phyloP scores from a whole-genome alignment of 1,139 yeast species.

The Eremothecium gossypii region DNA sequence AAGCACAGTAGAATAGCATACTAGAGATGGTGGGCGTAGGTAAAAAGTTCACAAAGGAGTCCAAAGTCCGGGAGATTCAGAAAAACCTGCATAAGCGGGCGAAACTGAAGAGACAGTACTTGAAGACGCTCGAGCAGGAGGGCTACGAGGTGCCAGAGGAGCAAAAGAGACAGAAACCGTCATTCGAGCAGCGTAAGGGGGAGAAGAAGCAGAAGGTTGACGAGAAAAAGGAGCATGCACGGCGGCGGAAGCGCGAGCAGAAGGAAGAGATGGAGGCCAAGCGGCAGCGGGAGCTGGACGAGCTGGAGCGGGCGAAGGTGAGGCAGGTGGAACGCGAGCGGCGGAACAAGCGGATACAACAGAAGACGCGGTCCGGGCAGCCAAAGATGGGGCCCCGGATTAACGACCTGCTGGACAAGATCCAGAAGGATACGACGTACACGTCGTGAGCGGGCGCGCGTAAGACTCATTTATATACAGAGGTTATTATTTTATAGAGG shows the following conservation, averaged over 20 bases:
- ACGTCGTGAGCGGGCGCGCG: constrained; percentile 14
- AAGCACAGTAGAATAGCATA: neutral
- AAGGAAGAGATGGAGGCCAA: constrained; percentile 32
- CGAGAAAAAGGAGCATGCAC: constrained; percentile 39
- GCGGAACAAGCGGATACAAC: constrained; percentile 43
- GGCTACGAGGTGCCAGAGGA: constrained; percentile 42
- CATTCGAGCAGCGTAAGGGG: constrained; percentile 17
- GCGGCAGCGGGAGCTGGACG: constrained; percentile 28
- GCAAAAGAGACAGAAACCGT: constrained; percentile 15
- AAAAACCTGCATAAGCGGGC: constrained; percentile 73
- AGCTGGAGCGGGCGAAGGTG: constrained; percentile 24
- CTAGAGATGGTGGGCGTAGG: constrained; percentile 12
- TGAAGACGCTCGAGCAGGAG: constrained; percentile 69
- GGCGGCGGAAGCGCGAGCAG: constrained; percentile 34
- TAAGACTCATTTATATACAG: neutral
- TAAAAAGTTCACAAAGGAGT: constrained; percentile 27
- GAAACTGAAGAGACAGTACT: constrained; percentile 72
- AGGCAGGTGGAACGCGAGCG: constrained; percentile 34
- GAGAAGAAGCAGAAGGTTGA: constrained; percentile 20
- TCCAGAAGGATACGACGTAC: constrained; percentile 41
- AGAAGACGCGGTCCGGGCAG: constrained; percentile 69
- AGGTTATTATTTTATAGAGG: neutral
- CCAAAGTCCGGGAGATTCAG: constrained; percentile 48
- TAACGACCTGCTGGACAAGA: constrained; percentile 66
- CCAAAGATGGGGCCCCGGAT: constrained; percentile 90